Base-by-base conservation (phyloP, 257 asterid species). In the Petunia axillaris region DNA sequence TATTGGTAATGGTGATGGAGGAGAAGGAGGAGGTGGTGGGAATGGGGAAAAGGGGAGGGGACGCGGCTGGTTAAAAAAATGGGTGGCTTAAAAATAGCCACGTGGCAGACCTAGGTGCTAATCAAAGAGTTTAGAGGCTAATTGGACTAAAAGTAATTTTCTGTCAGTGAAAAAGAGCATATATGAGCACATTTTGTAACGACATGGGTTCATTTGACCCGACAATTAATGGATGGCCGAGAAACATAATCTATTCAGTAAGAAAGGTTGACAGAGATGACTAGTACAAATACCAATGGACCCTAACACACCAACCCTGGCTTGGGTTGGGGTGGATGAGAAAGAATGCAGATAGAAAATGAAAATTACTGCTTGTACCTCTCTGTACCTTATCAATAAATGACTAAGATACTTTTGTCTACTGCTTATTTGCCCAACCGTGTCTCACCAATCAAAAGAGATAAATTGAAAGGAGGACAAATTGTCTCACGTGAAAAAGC, bases 291-390 rank as follows among this genome's bases (percentile, higher is more conserved):
- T 48, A 25, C 6, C 60, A 71, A 71, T 36, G 3, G 60, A 48
- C 60, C 43, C 48, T 25, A 71, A 48, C 60, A 16, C 43, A 46
- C 59, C 59, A 48, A 41, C 43, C 48, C 10, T 2, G 77, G 59
- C 41, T 71, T 48, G 41, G 48, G n/a, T 71, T 71, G 50, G 44
- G 35, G 44, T 44, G 60, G 60, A 71, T 71, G 25, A 48, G 3
- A 71, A 71, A 48, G 60, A 71, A 71, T 71, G 60, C 25, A 10
- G 60, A n/a, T 48, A 71, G 77, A 46, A 68, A 46, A 70, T 70
- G 43, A 71, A 35, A 71, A 25, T 6, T 5, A 46, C 77, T 46
- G 35, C 35, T 48, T 48, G 60, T 48, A 46, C 60, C 44, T 50
- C 11, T 48, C 11, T 71, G 77, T 35, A 48, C 2, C 6, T 48